A percentile compares a stretch with the other conserved stretches of the same genome.
Conservation (phyloP, 1,139 yeast species). For the Kodamaea fungicola region DNA sequence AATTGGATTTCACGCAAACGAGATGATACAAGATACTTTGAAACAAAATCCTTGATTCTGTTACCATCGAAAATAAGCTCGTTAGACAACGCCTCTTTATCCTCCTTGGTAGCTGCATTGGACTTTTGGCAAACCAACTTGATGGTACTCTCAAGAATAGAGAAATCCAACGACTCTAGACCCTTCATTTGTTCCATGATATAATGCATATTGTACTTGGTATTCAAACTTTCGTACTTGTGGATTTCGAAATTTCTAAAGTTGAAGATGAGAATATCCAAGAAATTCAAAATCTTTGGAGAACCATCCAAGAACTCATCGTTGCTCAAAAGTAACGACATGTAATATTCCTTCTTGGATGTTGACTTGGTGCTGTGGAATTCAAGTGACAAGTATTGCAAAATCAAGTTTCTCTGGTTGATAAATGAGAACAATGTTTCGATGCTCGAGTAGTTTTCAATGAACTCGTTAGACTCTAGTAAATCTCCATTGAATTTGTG, state of each 20-base stretch:
- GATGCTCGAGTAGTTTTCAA: slow-evolving; percentile 33
- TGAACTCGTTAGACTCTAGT: slow-evolving; percentile 22
- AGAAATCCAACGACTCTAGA: slow-evolving; percentile 4
- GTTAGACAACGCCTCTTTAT: slow-evolving; percentile 21
- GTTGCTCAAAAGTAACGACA: slow-evolving; percentile 50
- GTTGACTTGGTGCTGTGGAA: slow-evolving; percentile 63
- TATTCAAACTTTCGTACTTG: slow-evolving; percentile 40
- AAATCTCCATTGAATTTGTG: slow-evolving; percentile 41
- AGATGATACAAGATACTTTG: slow-evolving; percentile 41
- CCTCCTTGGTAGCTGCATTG: slow-evolving; percentile 18
- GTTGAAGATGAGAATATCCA: slow-evolving; percentile 65
- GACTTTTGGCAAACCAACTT: slow-evolving; percentile 2
- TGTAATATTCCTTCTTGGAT: slow-evolving; percentile 53
- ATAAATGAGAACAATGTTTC: slow-evolving; percentile 62
- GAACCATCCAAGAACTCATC: slow-evolving; percentile 47
- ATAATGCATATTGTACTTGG: slow-evolving; percentile 26
- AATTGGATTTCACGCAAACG: slow-evolving; percentile 54
- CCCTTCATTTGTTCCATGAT: slow-evolving; percentile 24
- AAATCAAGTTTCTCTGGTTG: slow-evolving; percentile 55
- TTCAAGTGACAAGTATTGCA: slow-evolving; percentile 71
- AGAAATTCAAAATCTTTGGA: slow-evolving; percentile 61
- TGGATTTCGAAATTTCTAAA: slow-evolving; percentile 37
- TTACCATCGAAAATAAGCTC: slow-evolving; percentile 27
- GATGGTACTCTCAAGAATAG: background rate
- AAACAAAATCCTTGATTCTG: slow-evolving; percentile 31